Evolutionary conservation across 345 rosid species (phyloP), one percentile per base, ranked within the genome.

Genomic region (Populus nigra): DNA sequence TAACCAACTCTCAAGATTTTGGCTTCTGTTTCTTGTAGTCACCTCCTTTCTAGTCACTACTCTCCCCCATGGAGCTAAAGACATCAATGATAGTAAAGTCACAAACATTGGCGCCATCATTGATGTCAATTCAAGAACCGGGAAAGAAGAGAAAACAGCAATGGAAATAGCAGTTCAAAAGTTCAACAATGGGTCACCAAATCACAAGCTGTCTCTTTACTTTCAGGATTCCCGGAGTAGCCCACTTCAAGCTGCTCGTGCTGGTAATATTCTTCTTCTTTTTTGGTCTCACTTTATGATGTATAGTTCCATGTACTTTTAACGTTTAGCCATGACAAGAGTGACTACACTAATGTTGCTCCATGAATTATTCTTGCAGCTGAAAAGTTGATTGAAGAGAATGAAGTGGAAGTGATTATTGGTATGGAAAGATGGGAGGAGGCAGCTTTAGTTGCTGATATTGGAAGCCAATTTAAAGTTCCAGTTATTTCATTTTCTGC

Each of bases 391-490:
- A 83, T 88, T n/a, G 73, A 83, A 71, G 81, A 83, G 62, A 75
- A 81, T 36, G 25, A 77, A 61, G 88, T 80, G 29, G 55, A 81
- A 22, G 88, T 76, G 53, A 87, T 88, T 7, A 38, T 87, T 17
- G 90, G 94, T 49, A 50, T 84, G 86, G 85, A 85, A 61, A 80
- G 78, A 45, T 87, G 91, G 90, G 83, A 81, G 59, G 90, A 84
- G 73, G 82, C 90, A 55, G 76, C 81, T 72, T 22, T 86, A 65
- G 89, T 86, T 59, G 86, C 86, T 13, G 87, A 86, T 33, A 43
- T 85, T 12, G 89, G 84, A 65, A 72, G 73, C 68, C 66, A 33
- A 50, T 75, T 77, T 70, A 83, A 77, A 65, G 75, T 87, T 66
- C 89, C 89, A 0, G 80, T 88, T 47, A 69, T 90, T 13, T 83